Percentiles rank a stretch among this genome's conserved stretches.
phyloP scores from a whole-genome alignment of 2,329 filamentous ascomycete genomes.

The Colletotrichum lupini region DNA sequence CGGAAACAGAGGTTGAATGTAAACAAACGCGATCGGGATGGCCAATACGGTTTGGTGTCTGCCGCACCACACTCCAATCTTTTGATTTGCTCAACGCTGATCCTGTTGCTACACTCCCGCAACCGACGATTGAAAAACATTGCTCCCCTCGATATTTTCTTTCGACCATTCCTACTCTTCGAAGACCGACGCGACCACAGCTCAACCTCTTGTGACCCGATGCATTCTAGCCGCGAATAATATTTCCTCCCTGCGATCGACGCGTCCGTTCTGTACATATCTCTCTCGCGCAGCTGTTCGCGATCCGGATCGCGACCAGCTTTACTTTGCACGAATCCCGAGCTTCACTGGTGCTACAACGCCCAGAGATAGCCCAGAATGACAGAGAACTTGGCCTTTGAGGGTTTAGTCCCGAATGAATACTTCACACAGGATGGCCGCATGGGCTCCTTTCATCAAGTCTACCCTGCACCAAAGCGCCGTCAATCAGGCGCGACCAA shows the following conservation, averaged over 20 bases:
- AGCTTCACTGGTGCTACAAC: background rate
- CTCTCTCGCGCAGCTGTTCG: constrained; percentile 11
- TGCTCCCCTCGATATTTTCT: constrained; percentile 7
- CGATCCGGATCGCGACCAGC: constrained; percentile 11
- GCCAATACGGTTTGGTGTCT: constrained; percentile 24
- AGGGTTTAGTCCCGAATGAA: constrained; percentile 46
- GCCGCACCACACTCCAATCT: constrained; percentile 8
- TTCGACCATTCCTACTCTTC: constrained; percentile 15
- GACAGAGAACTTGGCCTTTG: constrained; percentile 25
- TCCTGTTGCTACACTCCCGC: background rate
- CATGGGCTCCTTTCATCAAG: constrained; percentile 80
- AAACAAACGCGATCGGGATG: constrained; percentile 37
- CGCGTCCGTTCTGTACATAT: constrained; percentile 14
- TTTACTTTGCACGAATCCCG: background rate
- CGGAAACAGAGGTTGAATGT: constrained; percentile 34
- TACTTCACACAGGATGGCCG: constrained; percentile 79
- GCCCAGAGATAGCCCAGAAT: background rate
- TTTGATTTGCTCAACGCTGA: constrained; percentile 15
- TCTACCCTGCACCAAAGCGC: constrained; percentile 73
- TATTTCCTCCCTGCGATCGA: constrained; percentile 30
- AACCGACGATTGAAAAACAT: constrained; percentile 5
- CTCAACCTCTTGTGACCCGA: constrained; percentile 8
- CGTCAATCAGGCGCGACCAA: constrained; percentile 74
- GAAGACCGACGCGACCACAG: background rate
- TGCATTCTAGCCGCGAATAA: constrained; percentile 32